phyloP scores from a whole-genome alignment of 2,329 filamentous ascomycete species.

The Cercospora janseana region DNA sequence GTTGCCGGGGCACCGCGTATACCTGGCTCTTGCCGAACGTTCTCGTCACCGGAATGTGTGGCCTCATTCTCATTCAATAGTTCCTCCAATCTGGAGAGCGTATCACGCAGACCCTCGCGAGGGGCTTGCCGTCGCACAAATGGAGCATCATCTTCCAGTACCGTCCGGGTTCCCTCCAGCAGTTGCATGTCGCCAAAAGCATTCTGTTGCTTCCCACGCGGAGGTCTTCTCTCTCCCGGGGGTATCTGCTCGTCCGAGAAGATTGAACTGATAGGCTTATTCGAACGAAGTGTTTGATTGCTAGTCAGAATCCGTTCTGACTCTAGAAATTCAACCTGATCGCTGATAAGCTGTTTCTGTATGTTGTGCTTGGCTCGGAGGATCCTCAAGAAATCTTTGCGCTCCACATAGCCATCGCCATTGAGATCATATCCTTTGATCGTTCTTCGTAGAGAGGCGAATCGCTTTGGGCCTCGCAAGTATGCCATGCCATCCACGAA shows the following conservation, averaged over 20 bases:
- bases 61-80: constrained; percentile 19
- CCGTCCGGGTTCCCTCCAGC: constrained; percentile 46
- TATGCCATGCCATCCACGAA: constrained; percentile 79
- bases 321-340: constrained; percentile 72
- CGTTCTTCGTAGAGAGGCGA: constrained; percentile 68
- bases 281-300: constrained; percentile 43
- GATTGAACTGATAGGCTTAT: constrained; percentile 48
- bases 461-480: constrained; percentile 56
- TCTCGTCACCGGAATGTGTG: neutral
- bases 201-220: constrained; percentile 37
- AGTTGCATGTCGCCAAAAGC: constrained; percentile 35
- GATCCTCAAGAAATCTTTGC: constrained; percentile 85
- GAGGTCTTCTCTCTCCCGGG: constrained; percentile 28
- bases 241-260: constrained; percentile 43
- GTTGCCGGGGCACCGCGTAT: neutral
- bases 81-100: constrained; percentile 35
- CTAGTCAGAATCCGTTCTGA: constrained; percentile 63
- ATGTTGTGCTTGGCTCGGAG: constrained; percentile 90
- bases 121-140: constrained; percentile 15
- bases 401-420: constrained; percentile 77
- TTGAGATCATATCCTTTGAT: constrained; percentile 92
- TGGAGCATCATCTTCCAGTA: constrained; percentile 57
- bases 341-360: constrained; percentile 83
- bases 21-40: neutral
- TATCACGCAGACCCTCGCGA: constrained; percentile 23